Conservation (phyloP, 1,284 basidiomycete genomes). For the Apiotrichum siamense region DNA sequence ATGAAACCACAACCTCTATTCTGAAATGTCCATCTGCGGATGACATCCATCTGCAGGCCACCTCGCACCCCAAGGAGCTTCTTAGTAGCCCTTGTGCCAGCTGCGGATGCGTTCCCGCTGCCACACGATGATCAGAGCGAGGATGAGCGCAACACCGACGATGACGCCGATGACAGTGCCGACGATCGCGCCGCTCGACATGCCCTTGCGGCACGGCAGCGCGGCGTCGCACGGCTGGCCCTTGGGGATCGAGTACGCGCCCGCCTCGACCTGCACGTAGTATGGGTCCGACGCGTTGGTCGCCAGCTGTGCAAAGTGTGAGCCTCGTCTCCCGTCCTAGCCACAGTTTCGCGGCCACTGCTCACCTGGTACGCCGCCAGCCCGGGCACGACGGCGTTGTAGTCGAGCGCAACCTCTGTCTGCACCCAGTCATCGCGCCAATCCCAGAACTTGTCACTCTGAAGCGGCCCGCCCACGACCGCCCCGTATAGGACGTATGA, state of each 20-base stretch:
- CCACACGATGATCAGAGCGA: background rate
- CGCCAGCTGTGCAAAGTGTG: background rate
- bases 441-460: conserved; percentile 70
- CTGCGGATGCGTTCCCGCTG: background rate
- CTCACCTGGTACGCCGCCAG: conserved; percentile 57
- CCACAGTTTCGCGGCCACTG: background rate
- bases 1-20: no score
- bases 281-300: conserved; percentile 57
- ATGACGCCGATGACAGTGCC: conserved; percentile 65
- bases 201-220: conserved; percentile 53
- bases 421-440: conserved; percentile 57
- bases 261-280: conserved; percentile 63
- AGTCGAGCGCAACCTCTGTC: conserved; percentile 49
- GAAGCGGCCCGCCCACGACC: conserved; percentile 78
- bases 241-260: conserved; percentile 61
- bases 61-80: no score
- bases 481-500: conserved; percentile 77
- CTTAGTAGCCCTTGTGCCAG: background rate
- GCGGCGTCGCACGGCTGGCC: conserved; percentile 71
- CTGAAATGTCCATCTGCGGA: no score
- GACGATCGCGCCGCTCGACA: conserved; percentile 56
- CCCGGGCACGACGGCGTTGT: conserved; percentile 77
- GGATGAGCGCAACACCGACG: conserved; percentile 43
- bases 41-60: no score
- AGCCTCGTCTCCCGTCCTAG: background rate